phyloP scores from a whole-genome alignment of 345 rosid species.

The rapeseed (Brassica napus) region Da-Ae NC_063452.1:56989001-56989500 shows the following conservation, averaged over 20 bases:
- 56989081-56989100: neutral
- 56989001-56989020: slow-evolving; percentile 7
- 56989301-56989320: slow-evolving; percentile 4
- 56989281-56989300: slow-evolving; percentile 17
- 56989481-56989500: slow-evolving; percentile 85
- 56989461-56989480: slow-evolving; percentile 19
- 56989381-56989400: neutral
- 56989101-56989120: slow-evolving; percentile 4
- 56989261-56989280: slow-evolving; percentile 83
- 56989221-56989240: slow-evolving; percentile 99
- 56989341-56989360: slow-evolving; percentile 13
- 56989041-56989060: neutral
- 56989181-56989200: slow-evolving; percentile 90
- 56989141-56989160: slow-evolving; percentile 65
- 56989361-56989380: slow-evolving; percentile 5
- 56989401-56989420: slow-evolving; percentile 16
- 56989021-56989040: slow-evolving; percentile 13
- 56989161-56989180: slow-evolving; percentile 93
- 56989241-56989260: slow-evolving; percentile 99
- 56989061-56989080: neutral
- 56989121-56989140: slow-evolving; percentile 10
- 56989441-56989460: slow-evolving; percentile 18
- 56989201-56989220: slow-evolving; percentile 91
- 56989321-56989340: slow-evolving; percentile 2
- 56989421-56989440: neutral